Base-by-base conservation (phyloP, 176 grass and related monocot genomes). In the Alopecurus myosuroides region DNA sequence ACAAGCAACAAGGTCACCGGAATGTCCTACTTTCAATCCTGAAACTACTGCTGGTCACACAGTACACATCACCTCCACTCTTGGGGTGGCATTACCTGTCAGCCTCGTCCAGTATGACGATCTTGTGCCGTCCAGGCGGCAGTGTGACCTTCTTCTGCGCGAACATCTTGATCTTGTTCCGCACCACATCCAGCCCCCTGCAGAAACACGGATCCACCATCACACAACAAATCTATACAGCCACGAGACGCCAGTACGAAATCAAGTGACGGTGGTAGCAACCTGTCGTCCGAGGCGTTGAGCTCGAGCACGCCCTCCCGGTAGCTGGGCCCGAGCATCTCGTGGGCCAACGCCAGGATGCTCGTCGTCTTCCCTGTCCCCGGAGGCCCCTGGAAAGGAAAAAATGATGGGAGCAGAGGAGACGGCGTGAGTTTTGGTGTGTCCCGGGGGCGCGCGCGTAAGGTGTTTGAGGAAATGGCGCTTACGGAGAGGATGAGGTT, bases 101-200 rank as follows among this genome's bases (percentile, higher is more conserved):
- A 1, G 97, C 97, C 81, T 99, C 97, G 71, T 99, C 97, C 86
- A 99, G 68, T 82, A 96, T 96, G 13, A 99, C 86, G 18, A 99
- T 82, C 84, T 99, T 99, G 86, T 99, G 97, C 56, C 89, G 76
- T 15, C 91, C 93, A 0, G 97, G 91, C 9, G 90, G 88, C 74
- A 99, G 86, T 2, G 93, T 99, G 53, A 99, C 93, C 84, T 94
- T 99, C 93, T 96, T 99, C 88, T 99, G 97, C 0, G 93, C 93
- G 79, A 99, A 99, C 97, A 99, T 99, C 84, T 99, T 99, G 26
- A 99, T 99, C 88, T 96, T 99, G 91, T 96, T 99, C 81, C 97
- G 56, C 55, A 99, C 97, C 31, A 99, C 97, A 82, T 96, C 97
- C 71, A 99, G 88, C 3, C 97, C 97, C 87, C 97, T 99, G 77